Evolutionary conservation across 805 yeast species (phyloP), one percentile per base, ranked within the genome.

Genomic region (Pichia phayaonensis): DNA sequence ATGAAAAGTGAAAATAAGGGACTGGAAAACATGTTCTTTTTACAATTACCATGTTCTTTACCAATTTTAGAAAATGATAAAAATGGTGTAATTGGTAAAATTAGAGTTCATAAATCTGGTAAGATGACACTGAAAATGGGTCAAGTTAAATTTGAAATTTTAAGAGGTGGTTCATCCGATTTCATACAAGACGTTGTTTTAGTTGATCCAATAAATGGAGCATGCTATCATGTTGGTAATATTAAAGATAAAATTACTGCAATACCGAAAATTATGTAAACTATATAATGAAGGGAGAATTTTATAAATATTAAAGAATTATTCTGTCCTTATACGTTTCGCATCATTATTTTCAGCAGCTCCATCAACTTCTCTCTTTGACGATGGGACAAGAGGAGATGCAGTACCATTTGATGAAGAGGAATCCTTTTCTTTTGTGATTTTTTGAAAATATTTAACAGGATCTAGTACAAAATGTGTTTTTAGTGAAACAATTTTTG

Each of bases 51-150:
- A 8, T 60, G 63, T 40, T 51, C 56, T 12, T 56, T 65, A 26
- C 68, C 67, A 6, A 34, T 51, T 2, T 58, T 62, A 24, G 55
- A 48, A 24, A 46, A 49, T 22, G 50, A 52, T 15, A 29, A 44
- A 0, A 66, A 69, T 40, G 97, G 97, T 1, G 72, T 72, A 49
- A 73, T 89, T 39, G 97, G 97, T 7, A 73, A 77, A 11, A 61
- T 92, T 34, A 78, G 92, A 49, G 72, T 83, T 44, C 97, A 90
- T 64, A 79, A 83, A 60, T 87, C 96, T 1, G 98, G 98, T 3
- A 86, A 79, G 62, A 65, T 89, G 21, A 75, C 95, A 4, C 76
- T 90, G 65, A 76, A 80, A 53, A 69, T 92, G 39, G 96, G 96
- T 15, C 77, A 80, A 47, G 77, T 80, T 8, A 72, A 77, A 3